phyloP scores from a whole-genome alignment of 352 stramenopile genomes.

The Phytophthora pisi region DNA sequence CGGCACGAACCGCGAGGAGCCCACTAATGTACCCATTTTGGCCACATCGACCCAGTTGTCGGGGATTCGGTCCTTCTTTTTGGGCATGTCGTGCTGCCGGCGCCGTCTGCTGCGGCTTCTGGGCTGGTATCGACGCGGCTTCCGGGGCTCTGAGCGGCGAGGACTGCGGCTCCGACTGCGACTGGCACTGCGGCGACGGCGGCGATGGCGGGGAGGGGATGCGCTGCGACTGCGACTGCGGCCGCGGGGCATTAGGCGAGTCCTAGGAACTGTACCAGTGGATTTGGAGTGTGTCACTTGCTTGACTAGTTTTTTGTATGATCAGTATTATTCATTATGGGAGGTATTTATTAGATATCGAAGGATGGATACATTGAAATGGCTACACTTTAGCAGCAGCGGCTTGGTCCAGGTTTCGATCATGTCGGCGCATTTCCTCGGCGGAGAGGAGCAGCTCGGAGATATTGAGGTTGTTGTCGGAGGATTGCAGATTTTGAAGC shows the following conservation, averaged over 20 bases:
- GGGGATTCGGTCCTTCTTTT: conserved; percentile 50
- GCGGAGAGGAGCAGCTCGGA: conserved; percentile 43
- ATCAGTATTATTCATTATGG: no score
- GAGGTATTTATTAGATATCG: not conserved
- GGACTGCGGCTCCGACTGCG: conserved; percentile 3
- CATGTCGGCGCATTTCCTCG: conserved; percentile 54
- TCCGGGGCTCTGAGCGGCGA: conserved; percentile 9
- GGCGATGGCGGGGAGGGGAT: conserved; percentile 21
- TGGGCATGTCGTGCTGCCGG: conserved; percentile 20
- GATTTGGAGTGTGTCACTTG: not conserved
- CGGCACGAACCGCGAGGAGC: conserved; percentile 59
- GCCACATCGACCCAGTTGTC: conserved; percentile 85
- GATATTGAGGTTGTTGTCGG: conserved; percentile 25
- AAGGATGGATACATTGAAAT: not conserved
- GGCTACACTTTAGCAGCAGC: not conserved
- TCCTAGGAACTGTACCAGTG: conserved; percentile 5
- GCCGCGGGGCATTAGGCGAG: conserved; percentile 10
- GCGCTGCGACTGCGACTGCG: conserved; percentile 14
- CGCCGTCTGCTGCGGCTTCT: conserved; percentile 2
- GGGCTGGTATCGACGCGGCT: conserved; percentile 11
- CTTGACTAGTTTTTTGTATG: no score
- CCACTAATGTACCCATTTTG: conserved; percentile 71
- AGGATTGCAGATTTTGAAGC: conserved; percentile 48
- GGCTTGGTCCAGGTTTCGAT: conserved; percentile 34
- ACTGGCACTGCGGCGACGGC: conserved; percentile 6